Evolutionary conservation across 345 rosid species (phyloP).

Genomic region (Aegle marmelos): DNA sequence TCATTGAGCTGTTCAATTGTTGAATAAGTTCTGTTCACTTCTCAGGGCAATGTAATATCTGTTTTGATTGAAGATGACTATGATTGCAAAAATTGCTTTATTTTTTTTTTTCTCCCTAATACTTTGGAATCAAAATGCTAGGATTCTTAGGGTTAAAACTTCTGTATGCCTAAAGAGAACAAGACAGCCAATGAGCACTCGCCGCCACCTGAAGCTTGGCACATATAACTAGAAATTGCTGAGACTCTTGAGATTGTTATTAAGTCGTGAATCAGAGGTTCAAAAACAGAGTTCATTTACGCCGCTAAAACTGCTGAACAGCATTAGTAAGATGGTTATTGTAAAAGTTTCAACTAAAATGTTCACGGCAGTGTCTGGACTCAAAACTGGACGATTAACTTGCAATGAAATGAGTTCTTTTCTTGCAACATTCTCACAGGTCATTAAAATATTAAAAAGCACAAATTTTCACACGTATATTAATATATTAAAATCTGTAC

Average conservation of each 20-base stretch:
- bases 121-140: neutral
- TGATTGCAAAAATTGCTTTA: neutral
- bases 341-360: no score
- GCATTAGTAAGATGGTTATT: neutral
- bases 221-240: neutral
- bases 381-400: no score
- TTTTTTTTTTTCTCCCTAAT: neutral
- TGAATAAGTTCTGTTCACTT: constrained; percentile 9
- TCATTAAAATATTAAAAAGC: no score
- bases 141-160: neutral
- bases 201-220: neutral
- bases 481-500: accelerated
- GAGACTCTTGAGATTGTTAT: neutral
- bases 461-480: no score
- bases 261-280: neutral
- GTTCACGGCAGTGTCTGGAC: no score
- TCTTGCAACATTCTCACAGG: no score
- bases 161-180: neutral
- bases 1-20: neutral
- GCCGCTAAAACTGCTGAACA: neutral
- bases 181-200: neutral
- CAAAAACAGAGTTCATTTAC: neutral
- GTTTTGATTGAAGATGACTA: neutral
- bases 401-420: no score
- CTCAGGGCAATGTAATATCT: constrained; percentile 14